Conservation (phyloP, 208 protist genomes). For the Strigomonas oncopelti region DNA sequence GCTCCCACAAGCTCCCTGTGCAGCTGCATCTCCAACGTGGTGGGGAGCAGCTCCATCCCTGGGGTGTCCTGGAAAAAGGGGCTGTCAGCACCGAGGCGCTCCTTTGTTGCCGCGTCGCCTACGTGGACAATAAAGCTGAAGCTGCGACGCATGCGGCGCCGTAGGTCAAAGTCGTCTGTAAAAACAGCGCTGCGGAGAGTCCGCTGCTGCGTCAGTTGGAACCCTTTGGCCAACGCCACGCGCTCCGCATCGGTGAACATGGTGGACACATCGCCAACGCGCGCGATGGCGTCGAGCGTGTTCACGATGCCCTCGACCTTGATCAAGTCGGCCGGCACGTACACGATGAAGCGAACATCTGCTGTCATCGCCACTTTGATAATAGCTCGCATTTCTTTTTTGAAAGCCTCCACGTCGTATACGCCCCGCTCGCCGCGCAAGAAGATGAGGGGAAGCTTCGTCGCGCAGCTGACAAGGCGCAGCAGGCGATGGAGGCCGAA, state of each 20-base stretch:
- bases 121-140: conserved; percentile 63
- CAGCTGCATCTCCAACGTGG: conserved; percentile 19
- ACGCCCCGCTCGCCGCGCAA: conserved; percentile 30
- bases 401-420: conserved; percentile 35
- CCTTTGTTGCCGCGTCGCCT: conserved; percentile 27
- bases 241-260: conserved; percentile 71
- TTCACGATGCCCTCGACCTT: conserved; percentile 37
- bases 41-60: conserved; percentile 27
- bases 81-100: conserved; percentile 28
- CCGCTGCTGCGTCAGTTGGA: conserved; percentile 15
- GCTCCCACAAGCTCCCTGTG: conserved; percentile 36
- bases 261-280: conserved; percentile 56
- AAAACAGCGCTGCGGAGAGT: conserved; percentile 31
- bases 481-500: conserved; percentile 56
- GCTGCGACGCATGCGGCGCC: conserved; percentile 46
- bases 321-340: conserved; percentile 56
- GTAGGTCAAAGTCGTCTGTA: conserved; percentile 46
- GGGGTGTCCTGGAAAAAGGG: conserved; percentile 39
- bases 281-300: conserved; percentile 52
- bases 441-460: conserved; percentile 45
- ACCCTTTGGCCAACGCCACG: conserved; percentile 34
- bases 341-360: conserved; percentile 48
- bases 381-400: conserved; percentile 44
- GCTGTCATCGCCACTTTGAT: conserved; percentile 43
- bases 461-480: conserved; percentile 45